Evolutionary conservation across 1,284 basidiomycete species (phyloP), one percentile per base, ranked within the genome.

Genomic region (Microbotryum lychnidis-dioicae): DNA sequence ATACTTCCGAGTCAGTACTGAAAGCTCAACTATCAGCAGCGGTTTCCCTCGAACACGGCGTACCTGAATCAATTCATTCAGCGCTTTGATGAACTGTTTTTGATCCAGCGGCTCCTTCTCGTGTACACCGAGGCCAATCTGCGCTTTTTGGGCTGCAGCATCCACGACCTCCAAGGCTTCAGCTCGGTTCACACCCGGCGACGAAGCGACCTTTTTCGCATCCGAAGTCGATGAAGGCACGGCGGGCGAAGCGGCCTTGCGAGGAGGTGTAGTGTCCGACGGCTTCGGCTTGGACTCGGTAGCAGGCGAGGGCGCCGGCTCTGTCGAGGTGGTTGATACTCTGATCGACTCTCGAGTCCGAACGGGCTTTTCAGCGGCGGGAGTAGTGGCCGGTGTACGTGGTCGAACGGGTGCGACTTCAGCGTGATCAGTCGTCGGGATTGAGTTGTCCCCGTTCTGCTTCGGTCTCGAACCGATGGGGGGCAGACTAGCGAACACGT

Each of bases 11-110:
- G 37, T 42, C 37, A 42, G 37, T 18, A 42, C 12, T 42, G 37
- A 16, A 23, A 16, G 27, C 45, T 23, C 23, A 14, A 46, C 56
- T 33, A 25, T 18, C 2, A 33, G 25, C 20, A 46, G 20, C 16
- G 18, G 7, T 50, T 14, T 20, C 23, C 46, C 12, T 53, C 20
- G 18, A 53, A 27, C 4, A 50, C 57, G 20, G 45, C 84, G 72
- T 60, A 88, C 86, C 73, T 87, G 83, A 60, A 88, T 81, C 69
- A 88, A 76, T 29, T 80, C 82, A 69, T 87, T 74, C 57, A 89
- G 75, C 72, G 87, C 83, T 57, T 78, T 77, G 42, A 87, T 79
- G 72, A 89, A 89, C 51, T 83, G 82, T 56, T 82, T 84, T 71
- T 79, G 79, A 54, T 71, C 78, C 71, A 76, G 75, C 70, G 71